These are phyloP conservation scores for Lipomyces sp. DNA, from an alignment of 805 yeast genomes.

Conservation along the genomic window DNA sequence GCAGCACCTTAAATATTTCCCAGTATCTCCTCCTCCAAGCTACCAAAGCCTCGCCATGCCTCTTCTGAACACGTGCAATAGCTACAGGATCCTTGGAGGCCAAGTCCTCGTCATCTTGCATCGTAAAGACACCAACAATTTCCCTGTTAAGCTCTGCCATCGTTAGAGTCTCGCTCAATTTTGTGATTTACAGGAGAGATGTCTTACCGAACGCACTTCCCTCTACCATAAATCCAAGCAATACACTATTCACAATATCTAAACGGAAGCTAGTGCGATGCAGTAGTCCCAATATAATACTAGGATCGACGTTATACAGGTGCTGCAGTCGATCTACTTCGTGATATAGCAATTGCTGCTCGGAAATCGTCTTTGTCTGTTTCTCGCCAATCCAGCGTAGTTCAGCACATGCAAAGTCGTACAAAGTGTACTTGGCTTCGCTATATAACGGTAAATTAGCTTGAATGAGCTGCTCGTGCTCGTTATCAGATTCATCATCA, in stretches of 20 bases:
- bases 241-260: background rate
- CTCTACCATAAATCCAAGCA: background rate
- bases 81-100: constrained; percentile 9
- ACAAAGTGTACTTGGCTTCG: background rate
- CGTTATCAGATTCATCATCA: background rate
- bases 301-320: background rate
- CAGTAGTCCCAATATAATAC: constrained; percentile 12
- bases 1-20: constrained; percentile 3
- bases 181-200: background rate
- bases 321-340: background rate
- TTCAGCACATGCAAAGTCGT: background rate
- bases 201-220: background rate
- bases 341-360: background rate
- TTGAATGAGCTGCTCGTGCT: background rate
- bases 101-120: constrained; percentile 17
- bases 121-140: constrained; percentile 22
- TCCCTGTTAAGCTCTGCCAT: constrained; percentile 3
- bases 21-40: constrained; percentile 11
- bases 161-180: background rate
- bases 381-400: background rate
- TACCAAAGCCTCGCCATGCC: constrained; percentile 15
- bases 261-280: constrained; percentile 11
- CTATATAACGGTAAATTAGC: background rate
- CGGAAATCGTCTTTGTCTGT: background rate
- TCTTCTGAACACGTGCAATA: background rate